These are phyloP conservation scores for Phytomonas francai DNA, from an alignment of 208 protist genomes.

Conservation along the genomic window DNA sequence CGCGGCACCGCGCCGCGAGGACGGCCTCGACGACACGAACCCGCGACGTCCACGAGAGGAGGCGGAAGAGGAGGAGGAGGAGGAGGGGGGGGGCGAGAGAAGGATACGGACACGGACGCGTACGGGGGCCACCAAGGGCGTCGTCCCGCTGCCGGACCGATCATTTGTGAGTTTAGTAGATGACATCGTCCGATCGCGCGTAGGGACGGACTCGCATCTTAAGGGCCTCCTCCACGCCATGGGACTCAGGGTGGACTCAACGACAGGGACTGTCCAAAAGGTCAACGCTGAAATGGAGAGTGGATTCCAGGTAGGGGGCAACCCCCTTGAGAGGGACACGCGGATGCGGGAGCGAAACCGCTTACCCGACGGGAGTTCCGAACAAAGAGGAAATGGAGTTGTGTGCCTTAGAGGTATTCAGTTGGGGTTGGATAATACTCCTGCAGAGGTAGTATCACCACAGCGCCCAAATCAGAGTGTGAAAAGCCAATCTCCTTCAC, in stretches of 20 bases:
- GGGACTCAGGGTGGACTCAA: slow-evolving; percentile 39
- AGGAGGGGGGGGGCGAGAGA: background rate
- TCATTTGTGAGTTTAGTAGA: slow-evolving; percentile 54
- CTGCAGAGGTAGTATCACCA: background rate
- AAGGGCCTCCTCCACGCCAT: slow-evolving; percentile 43
- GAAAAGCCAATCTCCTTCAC: background rate
- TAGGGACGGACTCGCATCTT: slow-evolving; percentile 29
- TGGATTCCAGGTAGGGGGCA: background rate
- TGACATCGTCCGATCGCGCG: slow-evolving; percentile 37
- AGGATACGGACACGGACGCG: slow-evolving; percentile 10
- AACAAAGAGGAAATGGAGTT: background rate
- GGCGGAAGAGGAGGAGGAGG: background rate
- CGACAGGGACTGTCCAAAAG: slow-evolving; percentile 21
- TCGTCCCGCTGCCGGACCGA: slow-evolving; percentile 11
- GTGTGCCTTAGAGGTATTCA: background rate
- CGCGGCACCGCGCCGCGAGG: slow-evolving; percentile 14
- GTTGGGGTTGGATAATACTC: background rate
- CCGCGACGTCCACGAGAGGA: slow-evolving; percentile 15
- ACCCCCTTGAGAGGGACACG: background rate
- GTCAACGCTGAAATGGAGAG: background rate
- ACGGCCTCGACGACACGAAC: slow-evolving; percentile 52
- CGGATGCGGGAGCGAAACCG: background rate
- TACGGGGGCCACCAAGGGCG: slow-evolving; percentile 11
- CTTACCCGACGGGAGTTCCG: background rate
- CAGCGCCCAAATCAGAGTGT: background rate